Conservation (phyloP, 345 rosid genomes). For the Citrus reticulata region DNA sequence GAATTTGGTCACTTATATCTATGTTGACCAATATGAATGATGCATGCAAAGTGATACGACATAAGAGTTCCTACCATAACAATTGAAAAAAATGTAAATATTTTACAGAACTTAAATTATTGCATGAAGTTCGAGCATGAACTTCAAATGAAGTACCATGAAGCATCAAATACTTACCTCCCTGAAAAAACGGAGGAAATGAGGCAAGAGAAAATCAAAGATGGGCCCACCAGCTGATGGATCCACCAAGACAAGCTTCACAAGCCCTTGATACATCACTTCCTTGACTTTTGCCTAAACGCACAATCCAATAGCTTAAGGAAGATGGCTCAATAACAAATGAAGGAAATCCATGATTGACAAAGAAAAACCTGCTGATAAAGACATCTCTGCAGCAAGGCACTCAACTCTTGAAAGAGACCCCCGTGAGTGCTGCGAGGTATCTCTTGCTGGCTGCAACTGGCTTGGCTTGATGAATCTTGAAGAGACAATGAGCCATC, state of each 20-base stretch:
- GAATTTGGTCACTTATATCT: background rate
- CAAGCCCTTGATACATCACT: conserved; percentile 61
- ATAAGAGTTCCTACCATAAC: background rate
- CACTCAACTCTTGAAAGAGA: conserved; percentile 71
- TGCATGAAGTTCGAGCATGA: conserved; percentile 5
- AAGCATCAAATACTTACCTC: conserved; percentile 46
- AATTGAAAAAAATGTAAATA: background rate
- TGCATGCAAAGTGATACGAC: background rate
- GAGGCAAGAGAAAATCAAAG: conserved; percentile 78
- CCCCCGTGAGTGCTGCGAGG: conserved; percentile 34
- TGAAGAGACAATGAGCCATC: conserved; percentile 47
- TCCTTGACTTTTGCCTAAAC: conserved; percentile 63
- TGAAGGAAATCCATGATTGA: background rate
- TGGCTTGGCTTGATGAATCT: conserved; percentile 91
- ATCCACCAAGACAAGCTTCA: conserved; percentile 69
- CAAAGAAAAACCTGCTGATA: conserved; percentile 55
- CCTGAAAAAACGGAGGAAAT: conserved; percentile 59
- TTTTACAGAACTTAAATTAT: background rate
- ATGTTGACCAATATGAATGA: background rate
- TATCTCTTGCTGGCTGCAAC: conserved; percentile 78
- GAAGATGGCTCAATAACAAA: conserved; percentile 9
- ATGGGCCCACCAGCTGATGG: conserved; percentile 53
- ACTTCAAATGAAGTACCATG: conserved; percentile 14
- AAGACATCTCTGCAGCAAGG: conserved; percentile 84
- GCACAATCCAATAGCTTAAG: conserved; percentile 21